Evolutionary conservation across 2,329 filamentous ascomycete genomes (phyloP).

Genomic region (Ophiostoma piceae): DNA sequence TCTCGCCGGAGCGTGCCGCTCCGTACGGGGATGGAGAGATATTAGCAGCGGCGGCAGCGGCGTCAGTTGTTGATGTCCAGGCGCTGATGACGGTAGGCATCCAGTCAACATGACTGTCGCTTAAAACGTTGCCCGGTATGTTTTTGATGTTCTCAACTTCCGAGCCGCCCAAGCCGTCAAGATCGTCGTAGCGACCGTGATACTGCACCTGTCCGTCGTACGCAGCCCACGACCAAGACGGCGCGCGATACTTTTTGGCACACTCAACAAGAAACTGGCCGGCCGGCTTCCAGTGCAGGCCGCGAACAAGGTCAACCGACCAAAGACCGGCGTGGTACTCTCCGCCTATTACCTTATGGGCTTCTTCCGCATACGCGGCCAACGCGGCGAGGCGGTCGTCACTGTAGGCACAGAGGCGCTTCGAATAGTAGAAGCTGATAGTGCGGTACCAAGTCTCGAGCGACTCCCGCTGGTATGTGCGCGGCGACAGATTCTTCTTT

Average conservation of each 20-base stretch:
- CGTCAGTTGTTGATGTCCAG: neutral
- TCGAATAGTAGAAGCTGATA: neutral
- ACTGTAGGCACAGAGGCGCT: neutral
- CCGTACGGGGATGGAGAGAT: neutral
- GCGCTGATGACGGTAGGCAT: neutral
- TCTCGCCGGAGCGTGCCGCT: neutral
- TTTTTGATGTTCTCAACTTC: neutral
- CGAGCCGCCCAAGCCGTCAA: neutral
- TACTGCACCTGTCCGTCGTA: neutral
- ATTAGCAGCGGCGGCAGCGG: neutral
- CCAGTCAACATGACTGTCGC: neutral
- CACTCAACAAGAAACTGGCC: neutral
- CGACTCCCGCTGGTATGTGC: neutral
- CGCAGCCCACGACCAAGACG: constrained; percentile 8
- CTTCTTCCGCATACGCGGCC: constrained; percentile 6
- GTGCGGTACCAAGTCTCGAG: constrained; percentile 10
- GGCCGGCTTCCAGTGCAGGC: neutral
- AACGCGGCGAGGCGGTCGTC: neutral
- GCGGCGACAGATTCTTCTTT: neutral
- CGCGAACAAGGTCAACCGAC: neutral
- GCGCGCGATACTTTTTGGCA: neutral
- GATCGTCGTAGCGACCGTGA: neutral
- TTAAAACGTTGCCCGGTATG: neutral
- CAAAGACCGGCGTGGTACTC: neutral
- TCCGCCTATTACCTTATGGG: constrained; percentile 2